phyloP scores from a whole-genome alignment of 305 asterid genomes.

The Stenogyne calaminthoides region DNA sequence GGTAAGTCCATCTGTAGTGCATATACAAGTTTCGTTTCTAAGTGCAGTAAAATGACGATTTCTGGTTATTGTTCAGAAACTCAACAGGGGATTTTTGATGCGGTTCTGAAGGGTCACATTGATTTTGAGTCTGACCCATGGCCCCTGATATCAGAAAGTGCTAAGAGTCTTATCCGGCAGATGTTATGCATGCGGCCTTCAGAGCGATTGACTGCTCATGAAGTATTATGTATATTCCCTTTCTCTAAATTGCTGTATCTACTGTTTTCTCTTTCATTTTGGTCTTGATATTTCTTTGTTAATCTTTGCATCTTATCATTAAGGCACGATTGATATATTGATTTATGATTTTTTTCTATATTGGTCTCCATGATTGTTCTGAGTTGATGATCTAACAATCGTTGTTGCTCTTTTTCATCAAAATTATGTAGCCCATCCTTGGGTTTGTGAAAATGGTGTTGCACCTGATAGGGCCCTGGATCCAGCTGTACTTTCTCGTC shows the following conservation, averaged over 20 bases:
- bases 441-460: slow-evolving; percentile 88
- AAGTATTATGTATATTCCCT: slow-evolving; percentile 69
- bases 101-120: slow-evolving; percentile 79
- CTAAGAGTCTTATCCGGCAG: slow-evolving; percentile 76
- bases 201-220: slow-evolving; percentile 76
- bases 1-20: slow-evolving; percentile 46
- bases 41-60: slow-evolving; percentile 30
- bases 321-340: background rate
- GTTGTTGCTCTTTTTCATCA: slow-evolving; percentile 10
- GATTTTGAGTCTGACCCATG: slow-evolving; percentile 90
- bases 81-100: slow-evolving; percentile 93
- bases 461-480: slow-evolving; percentile 87
- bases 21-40: background rate
- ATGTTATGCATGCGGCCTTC: slow-evolving; percentile 89
- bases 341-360: background rate
- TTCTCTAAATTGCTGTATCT: slow-evolving; percentile 13
- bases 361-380: background rate
- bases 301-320: background rate
- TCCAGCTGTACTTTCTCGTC: slow-evolving; percentile 89
- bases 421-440: slow-evolving; percentile 68
- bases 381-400: slow-evolving; percentile 17
- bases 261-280: slow-evolving; percentile 6
- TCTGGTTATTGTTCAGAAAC: slow-evolving; percentile 60
- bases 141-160: slow-evolving; percentile 86
- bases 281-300: slow-evolving; percentile 8